phyloP scores from a whole-genome alignment of 2,329 filamentous ascomycete species.

The Ophiognomonia clavigignenti-juglandacearum region DNA sequence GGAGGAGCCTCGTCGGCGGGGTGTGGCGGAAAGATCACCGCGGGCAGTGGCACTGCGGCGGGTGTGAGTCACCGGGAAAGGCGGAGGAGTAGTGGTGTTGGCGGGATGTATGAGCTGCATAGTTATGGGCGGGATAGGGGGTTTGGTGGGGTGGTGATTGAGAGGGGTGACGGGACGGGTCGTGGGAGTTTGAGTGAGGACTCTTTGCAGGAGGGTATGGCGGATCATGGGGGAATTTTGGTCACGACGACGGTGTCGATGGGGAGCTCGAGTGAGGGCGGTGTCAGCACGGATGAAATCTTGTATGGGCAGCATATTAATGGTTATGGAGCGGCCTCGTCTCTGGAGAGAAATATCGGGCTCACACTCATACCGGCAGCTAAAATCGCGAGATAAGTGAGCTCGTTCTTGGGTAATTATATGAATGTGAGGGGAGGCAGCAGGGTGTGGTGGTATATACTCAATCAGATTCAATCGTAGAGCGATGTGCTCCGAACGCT shows the following conservation, averaged over 20 bases:
- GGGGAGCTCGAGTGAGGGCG: constrained; percentile 5
- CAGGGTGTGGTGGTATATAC: too few species aligned
- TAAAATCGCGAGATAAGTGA: neutral
- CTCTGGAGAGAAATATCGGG: neutral
- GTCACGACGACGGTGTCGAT: constrained; percentile 11
- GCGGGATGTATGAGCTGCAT: constrained; percentile 12
- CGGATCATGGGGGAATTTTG: constrained; percentile 7
- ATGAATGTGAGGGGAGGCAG: too few species aligned
- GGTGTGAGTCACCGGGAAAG: constrained; percentile 3
- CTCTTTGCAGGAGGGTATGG: neutral
- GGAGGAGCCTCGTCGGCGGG: too few species aligned
- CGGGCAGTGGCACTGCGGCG: neutral
- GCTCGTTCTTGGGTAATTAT: too few species aligned
- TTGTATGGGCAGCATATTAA: neutral
- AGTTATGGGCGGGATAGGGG: constrained; percentile 11
- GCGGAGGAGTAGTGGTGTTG: neutral
- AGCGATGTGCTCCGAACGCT: too few species aligned
- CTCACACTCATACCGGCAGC: neutral
- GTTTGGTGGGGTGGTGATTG: neutral
- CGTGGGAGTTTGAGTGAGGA: neutral
- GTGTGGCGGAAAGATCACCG: too few species aligned
- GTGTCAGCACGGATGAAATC: constrained; percentile 10
- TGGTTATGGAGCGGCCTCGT: neutral
- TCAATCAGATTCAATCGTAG: too few species aligned
- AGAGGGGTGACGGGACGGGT: neutral